These are phyloP conservation scores for barley (Hordeum vulgare) DNA, from an alignment of 176 grass and related monocot species.

Conservation along the genomic window MorexV3_pseudomolecules_assembly NC_058523.1:518180715-518181214, in stretches of 20 bases:
- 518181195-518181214: constrained; percentile 31
- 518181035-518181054: constrained; percentile 93
- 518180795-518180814: too few species aligned
- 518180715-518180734: too few species aligned
- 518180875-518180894: too few species aligned
- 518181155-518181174: not conserved
- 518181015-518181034: constrained; percentile 98
- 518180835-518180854: not conserved
- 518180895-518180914: too few species aligned
- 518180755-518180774: too few species aligned
- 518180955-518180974: not conserved
- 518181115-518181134: not conserved
- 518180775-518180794: too few species aligned
- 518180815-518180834: too few species aligned
- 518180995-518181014: constrained; percentile 96
- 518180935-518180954: not conserved
- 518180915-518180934: not conserved
- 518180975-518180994: constrained; percentile 74
- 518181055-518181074: not conserved
- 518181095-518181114: constrained; percentile 1
- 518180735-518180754: too few species aligned
- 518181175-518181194: not conserved
- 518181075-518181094: not conserved
- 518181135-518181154: not conserved
- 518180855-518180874: not conserved